Percentiles rank a stretch among this genome's conserved stretches.
phyloP scores from a whole-genome alignment of 148 eudicot genomes.

The Amaranthus cruentus region DNA sequence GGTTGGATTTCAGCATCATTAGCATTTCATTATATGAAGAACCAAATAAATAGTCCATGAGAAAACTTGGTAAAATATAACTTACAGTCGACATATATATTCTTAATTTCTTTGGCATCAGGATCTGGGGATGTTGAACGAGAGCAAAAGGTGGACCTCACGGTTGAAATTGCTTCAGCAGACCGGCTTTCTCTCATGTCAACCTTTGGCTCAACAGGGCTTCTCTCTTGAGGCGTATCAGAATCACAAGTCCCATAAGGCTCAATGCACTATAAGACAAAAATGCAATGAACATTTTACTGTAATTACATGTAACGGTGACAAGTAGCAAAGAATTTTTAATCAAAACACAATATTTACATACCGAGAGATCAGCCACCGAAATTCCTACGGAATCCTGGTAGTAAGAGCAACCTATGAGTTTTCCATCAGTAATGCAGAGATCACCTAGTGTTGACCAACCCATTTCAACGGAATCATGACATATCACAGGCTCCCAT shows the following conservation, averaged over 20 bases:
- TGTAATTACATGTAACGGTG: too few relatives aligned
- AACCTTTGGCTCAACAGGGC: constrained; percentile 31
- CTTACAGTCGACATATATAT: constrained; percentile 95
- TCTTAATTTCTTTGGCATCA: constrained; percentile 84
- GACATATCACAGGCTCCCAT: constrained; percentile 95
- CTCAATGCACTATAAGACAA: constrained; percentile 46
- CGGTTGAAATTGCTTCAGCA: constrained; percentile 27
- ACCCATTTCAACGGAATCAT: constrained; percentile 83
- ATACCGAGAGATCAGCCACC: constrained; percentile 86
- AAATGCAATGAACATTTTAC: neutral
- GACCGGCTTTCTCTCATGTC: constrained; percentile 38
- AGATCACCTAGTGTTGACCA: constrained; percentile 87
- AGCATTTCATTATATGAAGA: neutral
- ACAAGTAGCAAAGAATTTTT: too few relatives aligned
- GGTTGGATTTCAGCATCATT: neutral
- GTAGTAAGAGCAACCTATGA: constrained; percentile 81
- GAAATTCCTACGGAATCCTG: constrained; percentile 75
- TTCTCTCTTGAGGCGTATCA: constrained; percentile 32
- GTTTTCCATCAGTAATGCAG: constrained; percentile 69
- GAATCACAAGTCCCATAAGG: constrained; percentile 42
- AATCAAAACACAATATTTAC: neutral
- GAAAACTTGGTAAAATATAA: constrained; percentile 11
- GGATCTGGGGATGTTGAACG: constrained; percentile 51
- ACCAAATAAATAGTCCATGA: neutral
- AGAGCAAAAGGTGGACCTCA: constrained; percentile 37